Evolutionary conservation across 108 stramenopile species (phyloP).

Genomic region (Epithemia pelagica): DNA sequence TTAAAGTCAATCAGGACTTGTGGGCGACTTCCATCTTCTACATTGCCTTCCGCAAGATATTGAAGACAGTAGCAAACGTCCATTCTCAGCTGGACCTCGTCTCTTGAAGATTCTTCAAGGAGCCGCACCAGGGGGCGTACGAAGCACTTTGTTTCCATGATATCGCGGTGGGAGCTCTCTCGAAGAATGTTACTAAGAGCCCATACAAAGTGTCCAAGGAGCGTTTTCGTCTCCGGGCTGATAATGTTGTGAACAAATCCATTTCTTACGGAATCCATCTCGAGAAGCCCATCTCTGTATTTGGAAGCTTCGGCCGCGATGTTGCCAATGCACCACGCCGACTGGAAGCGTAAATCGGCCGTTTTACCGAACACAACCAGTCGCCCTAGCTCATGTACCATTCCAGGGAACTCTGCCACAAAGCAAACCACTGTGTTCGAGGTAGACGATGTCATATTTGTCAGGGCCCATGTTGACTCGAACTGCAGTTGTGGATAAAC

Average conservation of each 20-base stretch:
- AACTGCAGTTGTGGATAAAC: constrained; percentile 30
- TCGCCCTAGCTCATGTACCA: constrained; percentile 55
- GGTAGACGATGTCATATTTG: constrained; percentile 88
- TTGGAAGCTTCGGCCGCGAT: constrained; percentile 84
- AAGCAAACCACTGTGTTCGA: constrained; percentile 20
- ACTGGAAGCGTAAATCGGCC: constrained; percentile 85
- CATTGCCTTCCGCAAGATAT: background rate
- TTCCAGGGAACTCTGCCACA: constrained; percentile 65
- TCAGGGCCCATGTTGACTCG: constrained; percentile 93
- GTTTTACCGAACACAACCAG: constrained; percentile 50
- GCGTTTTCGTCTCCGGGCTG: background rate
- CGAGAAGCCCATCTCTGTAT: constrained; percentile 66
- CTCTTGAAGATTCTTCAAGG: background rate
- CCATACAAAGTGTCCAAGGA: background rate
- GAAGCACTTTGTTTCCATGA: background rate
- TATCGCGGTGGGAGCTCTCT: background rate
- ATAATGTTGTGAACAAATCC: background rate
- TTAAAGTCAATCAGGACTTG: background rate
- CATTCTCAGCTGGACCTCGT: background rate
- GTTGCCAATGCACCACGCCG: constrained; percentile 94
- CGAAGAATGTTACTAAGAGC: background rate
- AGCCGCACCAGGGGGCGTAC: background rate
- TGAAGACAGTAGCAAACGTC: background rate
- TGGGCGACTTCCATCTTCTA: background rate
- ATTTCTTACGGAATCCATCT: constrained; percentile 2